Percentiles rank a stretch among this genome's conserved stretches.
Evolutionary conservation across 2,329 filamentous ascomycete species (phyloP).

Genomic region (Cladophialophora psammophila): DNA sequence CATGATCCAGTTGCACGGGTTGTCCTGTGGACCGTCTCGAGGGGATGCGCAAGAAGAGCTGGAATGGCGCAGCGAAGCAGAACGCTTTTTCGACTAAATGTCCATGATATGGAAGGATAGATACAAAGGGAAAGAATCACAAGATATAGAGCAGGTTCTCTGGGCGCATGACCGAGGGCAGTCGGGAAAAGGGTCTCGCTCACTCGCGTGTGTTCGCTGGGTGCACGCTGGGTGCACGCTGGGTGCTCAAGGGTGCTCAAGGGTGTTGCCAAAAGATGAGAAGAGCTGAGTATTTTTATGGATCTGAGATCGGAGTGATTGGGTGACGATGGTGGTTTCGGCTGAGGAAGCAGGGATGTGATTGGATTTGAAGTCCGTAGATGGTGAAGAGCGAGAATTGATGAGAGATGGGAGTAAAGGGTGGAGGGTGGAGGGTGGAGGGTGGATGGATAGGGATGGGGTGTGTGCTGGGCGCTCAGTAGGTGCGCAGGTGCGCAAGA

Average conservation of each 20-base stretch:
- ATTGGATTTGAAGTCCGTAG: conserved; percentile 32
- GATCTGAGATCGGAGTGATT: conserved; percentile 10
- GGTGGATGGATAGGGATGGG: background rate
- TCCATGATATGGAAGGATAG: background rate
- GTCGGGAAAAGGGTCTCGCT: conserved; percentile 1
- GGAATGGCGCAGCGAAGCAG: background rate
- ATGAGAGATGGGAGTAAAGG: conserved; percentile 7
- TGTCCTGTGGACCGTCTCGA: background rate
- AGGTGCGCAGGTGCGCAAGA: too few relatives aligned
- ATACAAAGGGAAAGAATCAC: conserved; percentile 15
- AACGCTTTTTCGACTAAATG: background rate
- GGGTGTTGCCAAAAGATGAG: conserved; percentile 7
- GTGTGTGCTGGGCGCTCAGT: too few relatives aligned
- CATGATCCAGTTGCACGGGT: conserved; percentile 15
- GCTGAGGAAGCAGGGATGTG: conserved; percentile 15
- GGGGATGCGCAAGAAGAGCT: background rate
- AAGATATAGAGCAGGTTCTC: conserved; percentile 2
- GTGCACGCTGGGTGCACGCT: too few relatives aligned
- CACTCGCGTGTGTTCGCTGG: conserved; percentile 10
- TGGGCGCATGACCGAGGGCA: conserved; percentile 19
- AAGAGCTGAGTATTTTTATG: conserved; percentile 13
- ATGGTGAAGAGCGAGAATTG: background rate
- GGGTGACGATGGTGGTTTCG: conserved; percentile 25
- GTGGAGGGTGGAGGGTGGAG: background rate
- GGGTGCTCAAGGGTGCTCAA: too few relatives aligned